A percentile compares a stretch with the other conserved stretches of the same genome.
These are phyloP conservation scores for Zoysia pacifica DNA, from an alignment of 176 grass and related monocot species.

Conservation along the genomic window DNA sequence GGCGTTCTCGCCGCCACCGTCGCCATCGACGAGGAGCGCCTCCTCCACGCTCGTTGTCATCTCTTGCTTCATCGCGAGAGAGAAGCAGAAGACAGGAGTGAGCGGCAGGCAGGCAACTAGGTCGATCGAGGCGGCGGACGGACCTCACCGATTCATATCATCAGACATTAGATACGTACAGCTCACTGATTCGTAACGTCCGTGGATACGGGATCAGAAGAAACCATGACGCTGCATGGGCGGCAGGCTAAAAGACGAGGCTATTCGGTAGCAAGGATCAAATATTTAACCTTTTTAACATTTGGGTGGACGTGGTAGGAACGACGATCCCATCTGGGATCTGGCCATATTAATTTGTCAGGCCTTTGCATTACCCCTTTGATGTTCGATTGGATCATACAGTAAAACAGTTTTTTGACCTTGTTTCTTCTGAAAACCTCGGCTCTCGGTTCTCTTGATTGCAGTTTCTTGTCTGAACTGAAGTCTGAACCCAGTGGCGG, in stretches of 20 bases:
- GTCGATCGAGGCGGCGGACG: neutral
- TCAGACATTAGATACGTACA: neutral
- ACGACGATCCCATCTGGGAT: conserved; percentile 1
- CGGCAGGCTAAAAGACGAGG: neutral
- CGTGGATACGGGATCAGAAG: neutral
- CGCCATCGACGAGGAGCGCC: neutral
- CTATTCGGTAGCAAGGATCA: neutral
- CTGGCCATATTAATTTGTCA: too few relatives aligned
- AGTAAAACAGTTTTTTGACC: neutral
- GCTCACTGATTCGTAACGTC: neutral
- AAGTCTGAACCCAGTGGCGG: neutral
- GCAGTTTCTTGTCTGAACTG: too few relatives aligned
- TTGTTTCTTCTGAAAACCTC: too few relatives aligned
- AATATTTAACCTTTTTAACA: neutral
- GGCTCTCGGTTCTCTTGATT: too few relatives aligned
- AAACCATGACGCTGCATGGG: neutral
- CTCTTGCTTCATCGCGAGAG: neutral
- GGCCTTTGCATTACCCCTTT: neutral
- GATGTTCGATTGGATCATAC: neutral
- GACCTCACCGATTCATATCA: neutral
- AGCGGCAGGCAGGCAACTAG: neutral
- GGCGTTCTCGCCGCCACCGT: neutral
- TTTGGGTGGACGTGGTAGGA: neutral
- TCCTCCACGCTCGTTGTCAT: neutral
- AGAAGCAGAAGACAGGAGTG: neutral